phyloP scores from a whole-genome alignment of 2,329 filamentous ascomycete species.

The Cladophialophora carrionii region DNA sequence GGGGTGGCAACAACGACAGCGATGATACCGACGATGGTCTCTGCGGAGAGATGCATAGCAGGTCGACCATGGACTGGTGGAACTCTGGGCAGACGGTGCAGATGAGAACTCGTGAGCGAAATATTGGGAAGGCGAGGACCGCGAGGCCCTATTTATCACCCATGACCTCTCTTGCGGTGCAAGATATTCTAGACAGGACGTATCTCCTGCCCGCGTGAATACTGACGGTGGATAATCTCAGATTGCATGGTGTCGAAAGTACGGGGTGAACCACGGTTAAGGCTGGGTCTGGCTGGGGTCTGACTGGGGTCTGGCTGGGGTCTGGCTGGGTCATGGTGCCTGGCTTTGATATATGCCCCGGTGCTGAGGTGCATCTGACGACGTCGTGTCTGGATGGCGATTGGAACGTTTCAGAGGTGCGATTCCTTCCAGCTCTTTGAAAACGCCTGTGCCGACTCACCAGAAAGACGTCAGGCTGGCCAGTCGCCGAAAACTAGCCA shows the following conservation, averaged over 20 bases:
- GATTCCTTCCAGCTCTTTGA: neutral
- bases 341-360: neutral
- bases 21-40: conserved; percentile 22
- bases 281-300: too few relatives aligned
- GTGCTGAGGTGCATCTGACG: too few relatives aligned
- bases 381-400: neutral
- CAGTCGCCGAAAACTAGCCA: too few relatives aligned
- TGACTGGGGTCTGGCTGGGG: too few relatives aligned
- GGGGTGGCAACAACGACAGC: conserved; percentile 20
- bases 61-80: neutral
- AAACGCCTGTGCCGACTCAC: neutral
- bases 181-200: neutral
- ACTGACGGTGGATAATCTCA: neutral
- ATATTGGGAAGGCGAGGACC: neutral
- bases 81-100: neutral
- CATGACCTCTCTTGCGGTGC: neutral
- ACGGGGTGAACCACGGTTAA: neutral
- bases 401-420: neutral
- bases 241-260: neutral
- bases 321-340: too few relatives aligned
- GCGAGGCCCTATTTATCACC: neutral
- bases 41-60: conserved; percentile 21
- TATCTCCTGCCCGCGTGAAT: neutral
- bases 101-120: neutral
- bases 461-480: neutral